phyloP scores from a whole-genome alignment of 164 flowering plant species.

The Macadamia tetraphylla region DNA sequence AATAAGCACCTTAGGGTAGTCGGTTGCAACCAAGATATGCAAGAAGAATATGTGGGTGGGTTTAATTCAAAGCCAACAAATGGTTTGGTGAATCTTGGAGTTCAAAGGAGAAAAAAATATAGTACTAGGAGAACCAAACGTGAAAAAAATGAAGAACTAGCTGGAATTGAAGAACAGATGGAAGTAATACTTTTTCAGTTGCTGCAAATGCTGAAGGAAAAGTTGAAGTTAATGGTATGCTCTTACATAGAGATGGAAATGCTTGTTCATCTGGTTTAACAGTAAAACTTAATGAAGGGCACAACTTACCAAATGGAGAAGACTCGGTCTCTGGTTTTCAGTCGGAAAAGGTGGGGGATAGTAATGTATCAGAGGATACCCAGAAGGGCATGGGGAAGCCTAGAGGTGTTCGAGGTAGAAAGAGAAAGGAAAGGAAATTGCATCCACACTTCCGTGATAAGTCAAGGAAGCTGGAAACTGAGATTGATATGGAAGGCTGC shows the following conservation, averaged over 20 bases:
- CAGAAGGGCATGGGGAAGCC: too few relatives aligned
- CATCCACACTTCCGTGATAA: background rate
- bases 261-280: background rate
- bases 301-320: background rate
- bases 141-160: background rate
- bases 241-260: background rate
- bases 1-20: background rate
- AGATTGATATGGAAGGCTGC: background rate
- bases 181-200: background rate
- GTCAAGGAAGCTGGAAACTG: background rate
- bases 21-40: background rate
- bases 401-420: background rate
- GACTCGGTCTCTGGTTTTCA: constrained; percentile 1
- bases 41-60: background rate
- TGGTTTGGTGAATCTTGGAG: too few relatives aligned
- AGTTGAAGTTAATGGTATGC: background rate
- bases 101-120: too few relatives aligned
- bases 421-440: constrained; percentile 1
- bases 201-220: too few relatives aligned
- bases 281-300: background rate
- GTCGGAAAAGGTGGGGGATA: background rate
- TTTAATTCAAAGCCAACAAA: background rate
- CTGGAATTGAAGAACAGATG: background rate
- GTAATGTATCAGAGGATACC: background rate
- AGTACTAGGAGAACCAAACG: background rate